Percentiles rank a stretch among this genome's conserved stretches.
Evolutionary conservation across 768 basidiomycete species (phyloP).

Genomic region (Psilocybe subaeruginosa): DNA sequence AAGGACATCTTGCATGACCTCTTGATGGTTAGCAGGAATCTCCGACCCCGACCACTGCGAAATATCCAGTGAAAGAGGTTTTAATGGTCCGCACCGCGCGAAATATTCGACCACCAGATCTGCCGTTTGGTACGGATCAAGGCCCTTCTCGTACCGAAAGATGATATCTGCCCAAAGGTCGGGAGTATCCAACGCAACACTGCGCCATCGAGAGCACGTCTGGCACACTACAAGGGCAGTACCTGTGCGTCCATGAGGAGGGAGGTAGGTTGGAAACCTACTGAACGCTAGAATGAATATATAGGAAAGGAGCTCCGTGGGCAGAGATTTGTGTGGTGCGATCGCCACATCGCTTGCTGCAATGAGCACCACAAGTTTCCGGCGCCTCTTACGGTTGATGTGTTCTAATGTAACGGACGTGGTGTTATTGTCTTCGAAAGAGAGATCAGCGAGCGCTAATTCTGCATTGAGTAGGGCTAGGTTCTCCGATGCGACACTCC

Average conservation of each 20-base stretch:
- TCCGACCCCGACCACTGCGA: not conserved
- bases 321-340: constrained; percentile 18
- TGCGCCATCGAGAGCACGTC: constrained; percentile 12
- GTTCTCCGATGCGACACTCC: not conserved
- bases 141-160: not conserved
- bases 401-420: not conserved
- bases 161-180: constrained; percentile 13
- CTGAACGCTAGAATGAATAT: constrained; percentile 13
- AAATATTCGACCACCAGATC: constrained; percentile 5
- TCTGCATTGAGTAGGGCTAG: constrained; percentile 6
- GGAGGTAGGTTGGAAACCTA: constrained; percentile 4
- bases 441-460: constrained; percentile 3
- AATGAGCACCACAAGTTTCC: constrained; percentile 3
- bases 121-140: constrained; percentile 3
- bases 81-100: constrained; percentile 1
- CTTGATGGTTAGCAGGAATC: not conserved
- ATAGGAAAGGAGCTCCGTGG: constrained; percentile 14
- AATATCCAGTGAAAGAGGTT: constrained; percentile 1
- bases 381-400: constrained; percentile 1
- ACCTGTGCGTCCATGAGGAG: not conserved
- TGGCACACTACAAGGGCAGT: constrained; percentile 12
- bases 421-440: constrained; percentile 1
- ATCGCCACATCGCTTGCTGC: constrained; percentile 5
- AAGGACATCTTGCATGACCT: not conserved
- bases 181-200: constrained; percentile 9